Evolutionary conservation across 2,329 filamentous ascomycete genomes (phyloP).

Genomic region (Aspergillus proliferans): DNA sequence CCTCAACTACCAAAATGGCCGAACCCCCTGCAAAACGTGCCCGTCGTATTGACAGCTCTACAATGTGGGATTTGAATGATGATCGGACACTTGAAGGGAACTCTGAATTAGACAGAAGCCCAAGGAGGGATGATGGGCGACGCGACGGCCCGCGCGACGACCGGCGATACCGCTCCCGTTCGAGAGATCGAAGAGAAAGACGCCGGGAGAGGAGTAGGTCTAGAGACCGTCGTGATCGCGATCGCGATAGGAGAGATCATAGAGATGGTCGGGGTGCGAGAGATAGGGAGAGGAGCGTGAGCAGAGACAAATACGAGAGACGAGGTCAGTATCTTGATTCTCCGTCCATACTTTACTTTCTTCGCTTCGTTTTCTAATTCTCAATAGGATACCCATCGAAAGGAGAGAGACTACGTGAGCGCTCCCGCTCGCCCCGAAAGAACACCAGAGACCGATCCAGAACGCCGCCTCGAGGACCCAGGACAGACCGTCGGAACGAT

Average conservation of each 20-base stretch:
- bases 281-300: constrained; percentile 35
- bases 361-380: neutral
- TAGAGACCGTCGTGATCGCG: constrained; percentile 32
- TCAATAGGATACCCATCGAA: constrained; percentile 24
- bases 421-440: constrained; percentile 34
- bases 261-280: constrained; percentile 33
- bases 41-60: constrained; percentile 51
- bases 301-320: constrained; percentile 33
- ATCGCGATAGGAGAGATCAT: constrained; percentile 29
- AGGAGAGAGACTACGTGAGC: constrained; percentile 30
- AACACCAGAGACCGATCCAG: constrained; percentile 29
- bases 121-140: constrained; percentile 32
- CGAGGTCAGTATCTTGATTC: constrained; percentile 29
- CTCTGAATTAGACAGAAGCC: constrained; percentile 30
- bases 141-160: constrained; percentile 34
- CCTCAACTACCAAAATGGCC: constrained; percentile 37
- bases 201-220: constrained; percentile 40
- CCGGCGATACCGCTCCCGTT: constrained; percentile 34
- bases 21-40: constrained; percentile 49
- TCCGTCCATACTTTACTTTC: neutral
- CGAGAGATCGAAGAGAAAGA: constrained; percentile 34
- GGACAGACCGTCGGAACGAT: constrained; percentile 25
- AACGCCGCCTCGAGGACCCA: constrained; percentile 30
- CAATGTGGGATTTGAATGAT: constrained; percentile 53
- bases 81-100: constrained; percentile 22